These are phyloP conservation scores for Prunus dulcis DNA, from an alignment of 306 rosid genomes.

Conservation along the genomic window DNA sequence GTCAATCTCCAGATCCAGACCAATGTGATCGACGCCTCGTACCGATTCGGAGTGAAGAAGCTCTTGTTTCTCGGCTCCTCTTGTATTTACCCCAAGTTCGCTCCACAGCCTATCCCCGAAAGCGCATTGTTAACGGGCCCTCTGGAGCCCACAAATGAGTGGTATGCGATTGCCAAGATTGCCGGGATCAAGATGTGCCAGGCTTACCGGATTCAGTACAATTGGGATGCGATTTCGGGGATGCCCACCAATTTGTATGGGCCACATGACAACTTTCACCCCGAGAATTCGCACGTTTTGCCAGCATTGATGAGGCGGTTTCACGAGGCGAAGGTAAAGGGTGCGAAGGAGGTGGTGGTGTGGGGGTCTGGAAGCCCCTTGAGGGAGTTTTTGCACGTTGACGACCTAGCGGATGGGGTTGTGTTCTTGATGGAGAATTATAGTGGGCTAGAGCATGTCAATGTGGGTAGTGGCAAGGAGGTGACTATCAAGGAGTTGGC, in stretches of 20 bases:
- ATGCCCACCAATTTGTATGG: constrained; percentile 97
- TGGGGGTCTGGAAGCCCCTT: constrained; percentile 96
- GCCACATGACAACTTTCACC: constrained; percentile 80
- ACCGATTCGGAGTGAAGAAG: constrained; percentile 65
- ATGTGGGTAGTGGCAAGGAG: constrained; percentile 92
- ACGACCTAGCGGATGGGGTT: constrained; percentile 75
- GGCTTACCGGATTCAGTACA: constrained; percentile 77
- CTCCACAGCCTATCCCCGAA: constrained; percentile 93
- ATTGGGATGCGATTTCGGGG: constrained; percentile 91
- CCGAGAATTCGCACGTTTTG: constrained; percentile 86
- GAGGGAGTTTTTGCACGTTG: constrained; percentile 94
- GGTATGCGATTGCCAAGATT: constrained; percentile 96
- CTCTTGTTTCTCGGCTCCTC: constrained; percentile 87
- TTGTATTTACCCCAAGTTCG: constrained; percentile 91
- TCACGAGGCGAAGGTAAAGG: constrained; percentile 79
- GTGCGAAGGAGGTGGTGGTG: constrained; percentile 84
- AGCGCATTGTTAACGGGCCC: constrained; percentile 75
- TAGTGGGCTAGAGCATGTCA: constrained; percentile 73
- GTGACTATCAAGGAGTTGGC: constrained; percentile 87
- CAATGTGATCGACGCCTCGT: constrained; percentile 75
- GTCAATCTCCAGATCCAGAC: constrained; percentile 93
- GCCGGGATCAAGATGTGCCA: constrained; percentile 97
- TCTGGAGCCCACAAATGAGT: constrained; percentile 92
- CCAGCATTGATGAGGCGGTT: constrained; percentile 94
- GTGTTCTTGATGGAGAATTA: constrained; percentile 78